phyloP scores from a whole-genome alignment of 257 asterid genomes.

The Solanum rostratum region DNA sequence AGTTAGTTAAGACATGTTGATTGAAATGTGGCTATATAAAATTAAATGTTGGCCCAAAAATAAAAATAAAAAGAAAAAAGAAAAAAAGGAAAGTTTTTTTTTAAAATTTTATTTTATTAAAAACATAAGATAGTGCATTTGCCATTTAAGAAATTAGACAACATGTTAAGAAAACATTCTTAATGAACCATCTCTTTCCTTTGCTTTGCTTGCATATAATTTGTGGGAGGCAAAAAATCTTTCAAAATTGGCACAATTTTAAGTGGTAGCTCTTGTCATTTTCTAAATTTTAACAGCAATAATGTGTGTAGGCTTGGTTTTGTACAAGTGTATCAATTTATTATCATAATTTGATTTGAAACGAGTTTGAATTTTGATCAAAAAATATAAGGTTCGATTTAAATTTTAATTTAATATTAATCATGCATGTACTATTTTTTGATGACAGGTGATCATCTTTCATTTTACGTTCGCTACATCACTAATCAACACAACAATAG shows the following conservation, averaged over 20 bases:
- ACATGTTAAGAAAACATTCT: background rate
- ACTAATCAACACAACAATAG: too few species aligned
- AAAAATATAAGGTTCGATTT: background rate
- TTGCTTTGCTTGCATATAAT: background rate
- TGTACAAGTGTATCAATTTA: background rate
- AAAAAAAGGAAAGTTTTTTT: background rate
- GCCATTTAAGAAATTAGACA: background rate
- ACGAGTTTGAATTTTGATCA: background rate
- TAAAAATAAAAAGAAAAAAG: too few species aligned
- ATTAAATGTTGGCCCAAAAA: background rate
- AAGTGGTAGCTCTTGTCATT: background rate
- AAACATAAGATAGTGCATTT: background rate
- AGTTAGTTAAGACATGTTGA: background rate
- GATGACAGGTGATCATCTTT: too few species aligned
- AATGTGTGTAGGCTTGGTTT: background rate
- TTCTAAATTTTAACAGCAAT: background rate
- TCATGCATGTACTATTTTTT: background rate
- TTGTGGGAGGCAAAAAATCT: background rate
- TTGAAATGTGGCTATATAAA: background rate
- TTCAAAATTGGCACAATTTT: background rate
- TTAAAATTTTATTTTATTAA: background rate
- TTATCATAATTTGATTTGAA: background rate
- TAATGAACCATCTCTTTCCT: background rate
- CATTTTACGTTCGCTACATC: too few species aligned
- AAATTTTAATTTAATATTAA: background rate